Conservation (phyloP, 139 green algal genomes). For the Helicosporidium sp. region DNA sequence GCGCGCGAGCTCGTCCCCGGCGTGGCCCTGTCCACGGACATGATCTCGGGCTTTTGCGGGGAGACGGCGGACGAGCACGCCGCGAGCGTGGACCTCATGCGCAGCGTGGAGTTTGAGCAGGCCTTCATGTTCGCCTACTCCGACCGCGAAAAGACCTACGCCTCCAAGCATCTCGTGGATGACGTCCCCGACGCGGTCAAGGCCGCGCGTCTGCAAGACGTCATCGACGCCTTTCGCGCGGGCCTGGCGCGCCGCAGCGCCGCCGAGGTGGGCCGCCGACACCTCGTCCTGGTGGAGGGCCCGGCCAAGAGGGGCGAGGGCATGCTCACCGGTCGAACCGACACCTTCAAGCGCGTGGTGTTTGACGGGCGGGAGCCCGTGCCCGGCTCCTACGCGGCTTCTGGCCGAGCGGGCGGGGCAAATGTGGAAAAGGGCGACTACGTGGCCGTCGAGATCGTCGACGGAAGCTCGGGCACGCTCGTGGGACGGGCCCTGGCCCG, state of each 20-base stretch:
- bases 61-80: conserved; percentile 70
- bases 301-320: conserved; percentile 11
- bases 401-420: too few species aligned
- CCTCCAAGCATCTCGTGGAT: conserved; percentile 46
- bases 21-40: conserved; percentile 41
- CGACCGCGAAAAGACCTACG: conserved; percentile 52
- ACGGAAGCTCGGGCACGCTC: conserved; percentile 17
- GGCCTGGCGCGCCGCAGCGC: conserved; percentile 9
- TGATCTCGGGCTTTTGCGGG: conserved; percentile 56
- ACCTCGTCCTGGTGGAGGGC: conserved; percentile 57
- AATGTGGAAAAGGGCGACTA: conserved; percentile 51
- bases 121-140: conserved; percentile 80
- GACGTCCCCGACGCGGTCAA: conserved; percentile 48
- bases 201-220: conserved; percentile 31
- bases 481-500: conserved; percentile 14
- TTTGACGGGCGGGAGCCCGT: conserved; percentile 20
- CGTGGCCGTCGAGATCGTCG: conserved; percentile 25
- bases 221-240: conserved; percentile 37
- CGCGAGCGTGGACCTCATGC: conserved; percentile 56
- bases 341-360: conserved; percentile 47
- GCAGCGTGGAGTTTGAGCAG: conserved; percentile 37
- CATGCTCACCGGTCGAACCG: conserved; percentile 34
- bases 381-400: conserved; percentile 4
- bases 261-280: conserved; percentile 27
- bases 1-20: conserved; percentile 32